These are phyloP conservation scores for Rhizopogon vulgaris DNA, from an alignment of 768 basidiomycete genomes.

Conservation along the genomic window DNA sequence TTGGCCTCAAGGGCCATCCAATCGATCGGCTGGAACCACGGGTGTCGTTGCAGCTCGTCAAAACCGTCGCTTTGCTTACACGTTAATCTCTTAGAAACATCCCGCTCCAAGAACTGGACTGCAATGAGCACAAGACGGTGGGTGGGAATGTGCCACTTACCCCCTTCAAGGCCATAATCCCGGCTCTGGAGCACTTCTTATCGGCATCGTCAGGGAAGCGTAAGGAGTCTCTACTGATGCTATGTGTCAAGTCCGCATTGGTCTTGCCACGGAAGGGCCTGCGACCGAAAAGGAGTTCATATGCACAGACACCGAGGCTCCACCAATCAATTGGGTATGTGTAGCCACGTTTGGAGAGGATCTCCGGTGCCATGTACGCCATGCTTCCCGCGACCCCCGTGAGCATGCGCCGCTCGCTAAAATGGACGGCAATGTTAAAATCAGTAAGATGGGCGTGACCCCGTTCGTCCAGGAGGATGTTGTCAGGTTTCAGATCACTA, in stretches of 20 bases:
- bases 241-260: slow-evolving; percentile 87
- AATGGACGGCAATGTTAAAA: slow-evolving; percentile 99
- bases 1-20: slow-evolving; percentile 85
- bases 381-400: slow-evolving; percentile 96
- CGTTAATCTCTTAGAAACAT: slow-evolving; percentile 72
- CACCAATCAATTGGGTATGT: slow-evolving; percentile 95
- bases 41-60: slow-evolving; percentile 69
- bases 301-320: slow-evolving; percentile 91
- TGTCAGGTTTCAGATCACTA: slow-evolving; percentile 96
- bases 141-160: slow-evolving; percentile 42
- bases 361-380: slow-evolving; percentile 97
- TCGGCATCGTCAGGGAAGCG: slow-evolving; percentile 90
- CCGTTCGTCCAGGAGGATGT: slow-evolving; percentile 91
- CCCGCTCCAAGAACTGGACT: slow-evolving; percentile 78
- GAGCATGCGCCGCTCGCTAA: slow-evolving; percentile 73
- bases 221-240: slow-evolving; percentile 82
- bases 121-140: slow-evolving; percentile 6
- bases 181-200: slow-evolving; percentile 67
- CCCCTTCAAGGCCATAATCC: slow-evolving; percentile 72
- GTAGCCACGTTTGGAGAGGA: slow-evolving; percentile 89
- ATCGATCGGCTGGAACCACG: slow-evolving; percentile 87
- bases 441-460: slow-evolving; percentile 97
- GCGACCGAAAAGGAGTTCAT: slow-evolving; percentile 87
- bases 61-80: slow-evolving; percentile 80
- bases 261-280: slow-evolving; percentile 92